Evolutionary conservation across 2,329 filamentous ascomycete species (phyloP), one percentile per base, ranked within the genome.

Genomic region (Aspergillus puulaauensis): DNA sequence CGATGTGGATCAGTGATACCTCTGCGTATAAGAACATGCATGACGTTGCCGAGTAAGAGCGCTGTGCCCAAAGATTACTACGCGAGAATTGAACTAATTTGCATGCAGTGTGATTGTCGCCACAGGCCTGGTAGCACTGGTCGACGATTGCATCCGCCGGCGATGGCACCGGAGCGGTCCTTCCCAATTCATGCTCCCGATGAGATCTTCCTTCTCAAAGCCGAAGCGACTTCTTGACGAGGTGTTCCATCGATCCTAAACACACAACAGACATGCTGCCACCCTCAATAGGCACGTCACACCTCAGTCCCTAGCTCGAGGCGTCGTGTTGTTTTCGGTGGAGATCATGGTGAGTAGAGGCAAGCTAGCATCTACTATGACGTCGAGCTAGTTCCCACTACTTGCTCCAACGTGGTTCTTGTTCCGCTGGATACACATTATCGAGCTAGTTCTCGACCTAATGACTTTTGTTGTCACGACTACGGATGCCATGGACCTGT

Each of bases 121-220:
- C 47, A 95, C 92, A n/a, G 93, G 93, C 23, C 83, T 98, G 65
- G 87, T 96, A 66, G 86, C 90, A 7, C 85, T 98, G 45, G 89
- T 96, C 52, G 93, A 98, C 70, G 91, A 98, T 76, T 91, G 87
- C 77, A 96, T 98, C 79, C 90, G 90, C 75, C 83, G 86, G 60
- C 86, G 85, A 57, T 95, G 91, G 85, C 86, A 85, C 66, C 77
- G 79, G 43, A 83, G 82, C 65, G 78, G 79, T 56, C 75, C 75
- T 56, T 80, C 80, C 15, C 78, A 79, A 52, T 72, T 85, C 66
- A 77, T 79, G 33, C 77, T 85, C 21, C 83, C 85, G 8, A 78
- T 79, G 61, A 79, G 72, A 60, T 71, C 77, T 27, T 79, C 80
- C 8, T 74, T 84, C 55, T 82, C 81, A 46, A 76, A 82, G 70